Conservation (phyloP, 169 alveolate species). For the Eimeria maxima region DNA sequence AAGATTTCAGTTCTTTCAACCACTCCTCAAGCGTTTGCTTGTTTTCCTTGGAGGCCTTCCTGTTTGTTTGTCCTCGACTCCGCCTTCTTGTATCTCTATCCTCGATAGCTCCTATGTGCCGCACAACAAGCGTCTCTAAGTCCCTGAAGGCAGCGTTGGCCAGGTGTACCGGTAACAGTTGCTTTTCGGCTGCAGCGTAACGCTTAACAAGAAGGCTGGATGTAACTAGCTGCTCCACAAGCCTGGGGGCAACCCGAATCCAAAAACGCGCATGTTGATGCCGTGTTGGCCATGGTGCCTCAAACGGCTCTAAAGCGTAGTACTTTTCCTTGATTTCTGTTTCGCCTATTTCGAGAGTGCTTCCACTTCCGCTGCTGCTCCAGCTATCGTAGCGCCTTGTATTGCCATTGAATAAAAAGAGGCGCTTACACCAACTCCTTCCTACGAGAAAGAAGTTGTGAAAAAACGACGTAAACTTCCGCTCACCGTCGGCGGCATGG, state of each 20-base stretch:
- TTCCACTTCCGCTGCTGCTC: constrained; percentile 50
- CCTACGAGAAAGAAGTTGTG: neutral
- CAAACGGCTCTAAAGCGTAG: constrained; percentile 26
- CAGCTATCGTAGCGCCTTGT: neutral
- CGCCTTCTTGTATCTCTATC: constrained; percentile 16
- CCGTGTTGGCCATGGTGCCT: constrained; percentile 71
- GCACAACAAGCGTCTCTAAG: constrained; percentile 53
- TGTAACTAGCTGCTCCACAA: constrained; percentile 43
- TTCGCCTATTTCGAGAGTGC: constrained; percentile 31
- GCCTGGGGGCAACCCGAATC: constrained; percentile 69
- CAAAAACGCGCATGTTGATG: constrained; percentile 66
- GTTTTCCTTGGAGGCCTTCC: neutral
- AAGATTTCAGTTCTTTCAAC: neutral
- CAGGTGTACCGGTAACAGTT: constrained; percentile 56
- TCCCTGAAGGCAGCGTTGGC: constrained; percentile 54
- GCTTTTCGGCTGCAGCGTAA: constrained; percentile 31
- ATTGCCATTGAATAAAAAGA: neutral
- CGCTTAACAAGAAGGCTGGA: constrained; percentile 45
- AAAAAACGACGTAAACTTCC: neutral
- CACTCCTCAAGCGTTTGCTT: constrained; percentile 25
- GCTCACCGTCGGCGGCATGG: neutral
- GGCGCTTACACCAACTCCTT: neutral
- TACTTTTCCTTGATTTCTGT: constrained; percentile 41
- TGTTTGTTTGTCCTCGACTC: neutral
- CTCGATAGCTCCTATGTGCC: constrained; percentile 60